Evolutionary conservation across 2,329 filamentous ascomycete species (phyloP), one percentile per base, ranked within the genome.

Genomic region (Colletotrichum cordylinicola): DNA sequence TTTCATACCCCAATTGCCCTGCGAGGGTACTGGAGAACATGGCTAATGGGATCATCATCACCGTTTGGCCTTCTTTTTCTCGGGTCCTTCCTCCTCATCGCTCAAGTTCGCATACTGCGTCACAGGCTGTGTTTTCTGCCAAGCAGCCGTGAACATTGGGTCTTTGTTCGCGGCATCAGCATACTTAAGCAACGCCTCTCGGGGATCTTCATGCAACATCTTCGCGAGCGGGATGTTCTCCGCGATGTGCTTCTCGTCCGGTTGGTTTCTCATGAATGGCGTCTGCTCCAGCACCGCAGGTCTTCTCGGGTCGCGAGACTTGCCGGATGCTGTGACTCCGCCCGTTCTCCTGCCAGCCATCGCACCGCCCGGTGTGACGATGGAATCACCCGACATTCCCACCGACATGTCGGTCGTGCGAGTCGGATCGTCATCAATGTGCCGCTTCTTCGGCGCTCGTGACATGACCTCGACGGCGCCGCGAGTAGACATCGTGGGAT

Each of bases 161-260:
- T 98, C 96, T 82, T 95, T 96, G 85, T 98, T 93, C 15, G 96
- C 96, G 82, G 98, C 93, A 71, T 98, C 95, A 48, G 96, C 96
- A 88, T 98, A 99, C 87, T 98, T 98, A 76, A 99, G 87, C 81
- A 99, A 87, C 61, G 97, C 97, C 85, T 98, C 97, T 78, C 97
- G 90, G 1, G 97, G 97, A 86, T 99, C 97, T 84, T 99, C 97
- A 84, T 99, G 96, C 64, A 98, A 90, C 95, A 99, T 98, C 77
- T 92, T 93, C 77, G 95, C 96, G 15, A 98, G 90, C 33, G 96
- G 95, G 69, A 98, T 98, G 78, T 94, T 95, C 82, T 96, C 92
- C 80, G 93, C 93, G 77, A 99, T 95, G 83, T 98, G 95, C 81
- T 94, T 94, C 83, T 96, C 94, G 83, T 98, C 96, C 0, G 96